Evolutionary conservation across 768 basidiomycete species (phyloP), one percentile per base, ranked within the genome.

Genomic region (Saitozyma podzolica): DNA sequence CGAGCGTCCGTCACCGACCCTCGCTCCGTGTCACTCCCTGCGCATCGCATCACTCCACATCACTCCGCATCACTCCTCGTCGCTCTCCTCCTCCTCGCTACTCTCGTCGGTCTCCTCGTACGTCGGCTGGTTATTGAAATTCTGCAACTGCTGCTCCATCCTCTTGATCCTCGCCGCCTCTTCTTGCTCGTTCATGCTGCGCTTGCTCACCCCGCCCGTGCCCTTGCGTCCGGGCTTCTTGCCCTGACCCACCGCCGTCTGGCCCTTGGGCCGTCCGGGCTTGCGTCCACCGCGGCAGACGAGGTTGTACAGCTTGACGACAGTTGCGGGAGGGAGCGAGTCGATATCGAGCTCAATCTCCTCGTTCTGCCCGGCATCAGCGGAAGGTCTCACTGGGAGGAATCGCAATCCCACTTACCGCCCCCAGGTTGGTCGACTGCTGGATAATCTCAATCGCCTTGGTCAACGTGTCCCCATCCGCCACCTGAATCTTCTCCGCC

Each of bases 331-430:
- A 54, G 96, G 94, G 40, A 99, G 83, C 47, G 87, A 83, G 75
- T 98, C 96, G 74, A 99, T 98, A 80, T 99, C 96, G 49, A 99
- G 86, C 80, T 99, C 96, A 74, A 99, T 97, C 82, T 99, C 96
- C 80, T 97, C 92, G 61, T 55, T 43, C 45, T 13, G 11, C n/a
- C n/a, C n/a, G 3, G 45, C 45, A 13, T 50, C 49, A 63, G 41
- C 47, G 59, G 66, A 48, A n/a, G 67, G 37, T 54, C 57, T 57
- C 16, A 39, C 9, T 43, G 56, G 9, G 8, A 1, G 29, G 29
- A 29, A 29, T 5, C 29, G 13, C n/a, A 7, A 55, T 37, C 56
- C 10, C 7, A 83, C 92, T 82, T 79, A 96, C 94, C 74, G 92
- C 90, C 77, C 92, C 86, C 61, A 97, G 89, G 74, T 92, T 91